Evolutionary conservation across 2,329 filamentous ascomycete genomes (phyloP), one percentile per base, ranked within the genome.

Genomic region (Hypoxylon sp.): DNA sequence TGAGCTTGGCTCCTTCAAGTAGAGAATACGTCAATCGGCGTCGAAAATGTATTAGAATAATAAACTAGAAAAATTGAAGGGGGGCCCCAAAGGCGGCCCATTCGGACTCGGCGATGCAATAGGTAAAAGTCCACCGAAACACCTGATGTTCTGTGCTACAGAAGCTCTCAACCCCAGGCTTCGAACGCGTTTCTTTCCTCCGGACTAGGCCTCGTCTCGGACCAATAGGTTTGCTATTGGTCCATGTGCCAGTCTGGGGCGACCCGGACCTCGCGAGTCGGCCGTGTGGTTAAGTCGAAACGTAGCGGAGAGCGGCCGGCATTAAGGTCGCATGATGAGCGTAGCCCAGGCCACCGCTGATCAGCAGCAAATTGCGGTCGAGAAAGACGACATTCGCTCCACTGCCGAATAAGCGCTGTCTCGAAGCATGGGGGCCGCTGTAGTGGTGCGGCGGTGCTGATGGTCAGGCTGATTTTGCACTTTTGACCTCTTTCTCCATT

Each of bases 331-430:
- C 64, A 67, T 67, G 60, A 61, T 61, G 42, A 46, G 51, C 40
- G 33, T 42, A 59, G 44, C 36, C 24, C 3, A 46, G 56, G 42
- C 50, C 49, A 55, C 62, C 57, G 48, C 40, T 54, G 59, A 64
- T 59, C 49, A 55, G 40, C 59, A 52, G 59, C 36, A 49, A 67
- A 51, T 61, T 40, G 58, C 54, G 56, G 61, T 62, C 64, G 57
- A 56, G 42, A 24, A 49, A 45, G 40, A 36, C 46, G 50, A 57
- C 24, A 30, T 12, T 16, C 28, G 61, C 36, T 61, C 60, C 60
- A 68, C 63, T 72, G 60, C 66, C 67, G 69, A 62, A 48, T 65
- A 72, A 72, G 68, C 72, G 64, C 64, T 65, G 63, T 61, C 40
- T 51, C 20, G 44, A 57, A 51, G 52, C 40, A 52, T 59, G 42